Evolutionary conservation across 2,329 filamentous ascomycete genomes (phyloP).

Genomic region (Gnomoniopsis smithogilvyi): DNA sequence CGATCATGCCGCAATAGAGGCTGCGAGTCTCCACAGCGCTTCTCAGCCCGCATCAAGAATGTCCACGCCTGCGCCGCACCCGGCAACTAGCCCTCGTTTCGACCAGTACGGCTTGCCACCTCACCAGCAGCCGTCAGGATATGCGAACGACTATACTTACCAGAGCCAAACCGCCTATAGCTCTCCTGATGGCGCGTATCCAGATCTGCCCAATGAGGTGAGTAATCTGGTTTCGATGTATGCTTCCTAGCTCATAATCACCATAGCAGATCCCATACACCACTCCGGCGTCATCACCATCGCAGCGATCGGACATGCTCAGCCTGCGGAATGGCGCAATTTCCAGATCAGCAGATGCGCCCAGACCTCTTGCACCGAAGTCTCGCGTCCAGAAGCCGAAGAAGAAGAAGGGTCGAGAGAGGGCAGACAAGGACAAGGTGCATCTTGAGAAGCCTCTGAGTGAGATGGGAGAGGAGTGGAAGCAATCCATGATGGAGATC

Average conservation of each 20-base stretch:
- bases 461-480: constrained; percentile 59
- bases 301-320: constrained; percentile 32
- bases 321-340: constrained; percentile 33
- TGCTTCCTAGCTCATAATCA: constrained; percentile 4
- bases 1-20: constrained; percentile 26
- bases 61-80: constrained; percentile 34
- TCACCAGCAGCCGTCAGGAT: constrained; percentile 25
- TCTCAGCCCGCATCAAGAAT: constrained; percentile 36
- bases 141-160: constrained; percentile 2
- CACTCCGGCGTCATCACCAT: constrained; percentile 51
- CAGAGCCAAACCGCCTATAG: constrained; percentile 16
- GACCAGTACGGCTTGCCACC: constrained; percentile 27
- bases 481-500: constrained; percentile 69
- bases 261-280: constrained; percentile 36
- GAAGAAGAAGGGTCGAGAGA: constrained; percentile 38
- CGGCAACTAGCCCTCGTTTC: constrained; percentile 20
- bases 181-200: constrained; percentile 21
- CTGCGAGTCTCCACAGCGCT: constrained; percentile 24
- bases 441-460: constrained; percentile 66
- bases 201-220: constrained; percentile 5
- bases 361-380: constrained; percentile 26
- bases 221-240: background rate
- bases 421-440: constrained; percentile 36
- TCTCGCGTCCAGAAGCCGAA: constrained; percentile 30
- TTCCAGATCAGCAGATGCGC: constrained; percentile 15